Conservation (phyloP, 2,329 filamentous ascomycete genomes). For the Aspergillus aculeatinus region DNA sequence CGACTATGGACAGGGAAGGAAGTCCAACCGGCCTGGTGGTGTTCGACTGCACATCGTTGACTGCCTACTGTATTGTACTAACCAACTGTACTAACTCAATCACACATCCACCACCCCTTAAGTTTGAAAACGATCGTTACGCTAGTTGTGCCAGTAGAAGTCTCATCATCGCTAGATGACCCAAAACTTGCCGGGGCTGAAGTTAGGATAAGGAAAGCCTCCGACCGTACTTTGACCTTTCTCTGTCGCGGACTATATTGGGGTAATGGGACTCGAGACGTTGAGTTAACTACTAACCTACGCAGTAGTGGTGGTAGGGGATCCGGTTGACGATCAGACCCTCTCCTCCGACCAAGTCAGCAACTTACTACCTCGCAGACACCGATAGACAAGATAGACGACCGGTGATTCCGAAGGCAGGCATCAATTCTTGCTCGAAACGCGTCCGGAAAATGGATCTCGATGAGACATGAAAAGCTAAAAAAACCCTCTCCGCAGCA, state of each 20-base stretch:
- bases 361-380: no score
- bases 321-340: constrained; percentile 1
- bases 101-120: neutral
- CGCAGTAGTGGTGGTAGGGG: no score
- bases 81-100: neutral
- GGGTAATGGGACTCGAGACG: no score
- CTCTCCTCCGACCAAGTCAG: neutral
- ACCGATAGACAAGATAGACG: neutral
- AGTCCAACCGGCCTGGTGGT: neutral
- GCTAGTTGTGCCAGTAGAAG: neutral
- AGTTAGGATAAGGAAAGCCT: constrained; percentile 5
- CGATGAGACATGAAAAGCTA: neutral
- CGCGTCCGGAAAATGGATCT: constrained; percentile 7
- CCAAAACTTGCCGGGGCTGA: neutral
- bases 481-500: neutral
- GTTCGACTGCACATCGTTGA: neutral
- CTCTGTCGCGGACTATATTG: neutral
- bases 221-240: neutral
- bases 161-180: neutral
- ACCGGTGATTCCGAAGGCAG: constrained; percentile 6
- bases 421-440: neutral
- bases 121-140: constrained; percentile 5
- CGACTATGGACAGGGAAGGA: constrained; percentile 3
- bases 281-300: no score
- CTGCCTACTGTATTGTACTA: neutral